Evolutionary conservation across 1,284 basidiomycete genomes (phyloP), one percentile per base, ranked within the genome.

Genomic region (Moesziomyces sp.): DNA sequence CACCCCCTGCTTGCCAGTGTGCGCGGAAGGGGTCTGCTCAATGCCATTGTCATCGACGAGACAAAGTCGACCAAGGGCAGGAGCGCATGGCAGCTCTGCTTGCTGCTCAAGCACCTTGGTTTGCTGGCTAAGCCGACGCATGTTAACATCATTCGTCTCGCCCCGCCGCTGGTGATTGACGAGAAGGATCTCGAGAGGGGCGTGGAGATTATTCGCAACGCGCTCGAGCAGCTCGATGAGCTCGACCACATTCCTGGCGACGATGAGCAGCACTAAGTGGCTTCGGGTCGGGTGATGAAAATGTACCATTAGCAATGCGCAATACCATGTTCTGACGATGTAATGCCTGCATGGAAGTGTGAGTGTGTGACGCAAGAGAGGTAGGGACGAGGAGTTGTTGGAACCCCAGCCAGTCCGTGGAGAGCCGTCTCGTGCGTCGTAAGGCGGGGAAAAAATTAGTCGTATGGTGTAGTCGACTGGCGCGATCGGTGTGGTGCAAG

Each of bases 51-150:
- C 26, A 94, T 99, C 65, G 92, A 98, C 83, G 93, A 97, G 86
- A 85, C 85, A 64, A 89, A 89, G 86, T 92, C 91, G 77, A 91
- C 89, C 83, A 82, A 80, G 62, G 90, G 92, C 18, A 87, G 94
- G 62, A 91, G 91, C 3, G 96, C 96, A 7, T 98, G 96, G 97
- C 93, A 99, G 84, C 87, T 99, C 53, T 99, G 97, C 85, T 85
- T 98, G 81, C 85, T 98, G 74, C 86, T 99, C 85, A 97, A 96
- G 90, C 90, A 89, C 79, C 89, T 92, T 59, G 94, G 95, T 9
- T 87, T 97, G 59, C 86, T 97, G 71, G 94, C 94, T 52, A 99
- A 99, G 87, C 95, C 96, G 16, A 99, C 96, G 0, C 96, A 98
- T 82, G 89, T 90, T 48, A 96, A 97, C 85, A 93, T 93, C 91